Evolutionary conservation across 2,329 filamentous ascomycete genomes (phyloP).

Genomic region (Colletotrichum eremochloae): DNA sequence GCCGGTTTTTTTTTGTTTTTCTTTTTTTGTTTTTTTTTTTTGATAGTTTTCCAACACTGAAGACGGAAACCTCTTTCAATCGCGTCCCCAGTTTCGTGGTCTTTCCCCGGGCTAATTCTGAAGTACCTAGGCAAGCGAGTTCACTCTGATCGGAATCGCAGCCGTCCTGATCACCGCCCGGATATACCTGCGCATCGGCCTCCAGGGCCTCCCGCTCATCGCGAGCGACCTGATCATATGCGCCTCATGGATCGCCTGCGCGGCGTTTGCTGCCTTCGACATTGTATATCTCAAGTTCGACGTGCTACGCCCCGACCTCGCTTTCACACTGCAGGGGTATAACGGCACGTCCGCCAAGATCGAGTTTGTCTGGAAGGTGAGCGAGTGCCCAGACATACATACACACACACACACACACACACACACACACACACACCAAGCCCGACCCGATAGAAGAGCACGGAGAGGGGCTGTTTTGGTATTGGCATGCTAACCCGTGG

Average conservation of each 20-base stretch:
- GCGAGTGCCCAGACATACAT: neutral
- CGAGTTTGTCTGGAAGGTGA: conserved; percentile 11
- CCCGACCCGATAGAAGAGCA: neutral
- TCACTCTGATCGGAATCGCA: neutral
- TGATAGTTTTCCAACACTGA: too few relatives aligned
- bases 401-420: neutral
- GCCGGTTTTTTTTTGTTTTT: too few relatives aligned
- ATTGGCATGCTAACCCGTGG: too few relatives aligned
- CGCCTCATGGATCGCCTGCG: neutral
- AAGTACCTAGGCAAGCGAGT: neutral
- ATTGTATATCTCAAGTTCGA: neutral
- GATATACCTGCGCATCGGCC: conserved; percentile 4
- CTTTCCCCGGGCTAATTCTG: neutral
- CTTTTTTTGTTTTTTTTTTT: too few relatives aligned
- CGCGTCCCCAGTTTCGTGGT: too few relatives aligned
- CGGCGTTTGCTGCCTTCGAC: neutral
- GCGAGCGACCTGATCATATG: conserved; percentile 9
- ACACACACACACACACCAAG: neutral
- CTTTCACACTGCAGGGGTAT: neutral
- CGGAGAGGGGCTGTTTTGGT: neutral
- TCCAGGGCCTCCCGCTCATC: neutral
- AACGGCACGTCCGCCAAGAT: neutral
- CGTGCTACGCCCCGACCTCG: neutral
- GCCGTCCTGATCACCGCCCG: conserved; percentile 3
- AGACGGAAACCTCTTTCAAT: too few relatives aligned